A percentile compares a stretch with the other conserved stretches of the same genome.
Conservation (phyloP, 2,329 filamentous ascomycete species). For the Neoascochyta sp. region DNA sequence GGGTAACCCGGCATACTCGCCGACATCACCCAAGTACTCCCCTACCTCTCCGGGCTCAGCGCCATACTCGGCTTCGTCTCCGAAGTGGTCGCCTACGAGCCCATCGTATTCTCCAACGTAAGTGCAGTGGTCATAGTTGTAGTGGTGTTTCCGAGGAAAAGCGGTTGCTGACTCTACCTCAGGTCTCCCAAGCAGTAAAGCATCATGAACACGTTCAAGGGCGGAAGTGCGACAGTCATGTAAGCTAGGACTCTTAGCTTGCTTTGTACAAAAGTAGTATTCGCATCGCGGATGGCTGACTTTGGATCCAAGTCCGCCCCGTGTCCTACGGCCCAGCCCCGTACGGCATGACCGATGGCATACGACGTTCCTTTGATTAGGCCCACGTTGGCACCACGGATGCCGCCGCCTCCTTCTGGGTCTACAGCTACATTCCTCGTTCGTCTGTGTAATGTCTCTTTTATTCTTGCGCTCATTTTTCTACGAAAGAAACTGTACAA, state of each 20-base stretch:
- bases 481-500: conserved; percentile 10
- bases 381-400: conserved; percentile 26
- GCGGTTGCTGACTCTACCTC: conserved; percentile 16
- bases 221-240: conserved; percentile 12
- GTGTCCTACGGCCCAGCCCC: conserved; percentile 11
- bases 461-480: conserved; percentile 4
- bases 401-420: conserved; percentile 1
- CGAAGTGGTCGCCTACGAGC: conserved; percentile 46
- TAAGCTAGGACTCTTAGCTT: conserved; percentile 34
- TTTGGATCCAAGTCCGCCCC: conserved; percentile 22
- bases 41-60: conserved; percentile 35
- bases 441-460: too few species aligned
- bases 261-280: conserved; percentile 33
- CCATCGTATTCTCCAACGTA: conserved; percentile 46
- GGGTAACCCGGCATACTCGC: conserved; percentile 50
- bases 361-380: conserved; percentile 38
- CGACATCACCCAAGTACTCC: conserved; percentile 42
- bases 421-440: too few species aligned
- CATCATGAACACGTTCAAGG: conserved; percentile 4
- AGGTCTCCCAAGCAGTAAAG: conserved; percentile 37
- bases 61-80: conserved; percentile 21
- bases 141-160: conserved; percentile 3
- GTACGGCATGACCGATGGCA: conserved; percentile 11
- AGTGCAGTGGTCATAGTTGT: conserved; percentile 34
- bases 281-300: conserved; percentile 30